Evolutionary conservation across 1,284 basidiomycete species (phyloP).

Genomic region (Ustanciosporium gigantosporum): DNA sequence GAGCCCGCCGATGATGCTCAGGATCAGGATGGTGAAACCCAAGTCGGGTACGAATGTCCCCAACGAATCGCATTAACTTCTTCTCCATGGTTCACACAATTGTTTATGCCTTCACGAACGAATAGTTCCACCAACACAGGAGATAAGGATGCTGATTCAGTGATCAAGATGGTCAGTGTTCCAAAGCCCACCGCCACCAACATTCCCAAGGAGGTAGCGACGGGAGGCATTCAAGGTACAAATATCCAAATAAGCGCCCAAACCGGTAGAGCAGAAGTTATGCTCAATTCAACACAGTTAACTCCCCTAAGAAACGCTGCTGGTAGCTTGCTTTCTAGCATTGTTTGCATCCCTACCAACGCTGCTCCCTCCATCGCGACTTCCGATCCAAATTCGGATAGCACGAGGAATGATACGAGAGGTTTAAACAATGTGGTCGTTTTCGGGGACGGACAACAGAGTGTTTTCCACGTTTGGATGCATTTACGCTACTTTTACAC

Average conservation of each 20-base stretch:
- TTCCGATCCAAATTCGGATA: too few species aligned
- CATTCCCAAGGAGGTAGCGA: too few species aligned
- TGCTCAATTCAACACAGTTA: slow-evolving; percentile 8
- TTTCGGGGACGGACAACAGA: slow-evolving; percentile 20
- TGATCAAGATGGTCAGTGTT: slow-evolving; percentile 19
- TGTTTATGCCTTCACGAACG: slow-evolving; percentile 25
- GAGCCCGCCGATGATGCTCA: slow-evolving; percentile 1
- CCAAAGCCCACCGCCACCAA: not conserved
- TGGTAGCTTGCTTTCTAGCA: slow-evolving; percentile 7
- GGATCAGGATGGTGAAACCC: too few species aligned
- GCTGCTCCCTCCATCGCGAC: too few species aligned
- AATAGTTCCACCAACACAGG: not conserved
- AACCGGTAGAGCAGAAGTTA: slow-evolving; percentile 1
- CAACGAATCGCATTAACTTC: slow-evolving; percentile 1
- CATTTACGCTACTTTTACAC: slow-evolving; percentile 8
- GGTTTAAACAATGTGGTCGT: slow-evolving; percentile 3
- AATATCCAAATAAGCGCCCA: slow-evolving; percentile 10
- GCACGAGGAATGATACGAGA: not conserved
- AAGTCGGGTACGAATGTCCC: too few species aligned
- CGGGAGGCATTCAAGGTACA: slow-evolving; percentile 5
- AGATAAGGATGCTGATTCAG: too few species aligned
- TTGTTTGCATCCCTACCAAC: slow-evolving; percentile 3
- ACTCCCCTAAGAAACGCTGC: slow-evolving; percentile 17
- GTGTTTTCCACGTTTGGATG: slow-evolving; percentile 12
- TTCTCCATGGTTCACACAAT: slow-evolving; percentile 8